Percentiles rank a stretch among this genome's conserved stretches.
Evolutionary conservation across 73 alveolate genomes (phyloP).

Genomic region (Paramecium biaurelia): DNA sequence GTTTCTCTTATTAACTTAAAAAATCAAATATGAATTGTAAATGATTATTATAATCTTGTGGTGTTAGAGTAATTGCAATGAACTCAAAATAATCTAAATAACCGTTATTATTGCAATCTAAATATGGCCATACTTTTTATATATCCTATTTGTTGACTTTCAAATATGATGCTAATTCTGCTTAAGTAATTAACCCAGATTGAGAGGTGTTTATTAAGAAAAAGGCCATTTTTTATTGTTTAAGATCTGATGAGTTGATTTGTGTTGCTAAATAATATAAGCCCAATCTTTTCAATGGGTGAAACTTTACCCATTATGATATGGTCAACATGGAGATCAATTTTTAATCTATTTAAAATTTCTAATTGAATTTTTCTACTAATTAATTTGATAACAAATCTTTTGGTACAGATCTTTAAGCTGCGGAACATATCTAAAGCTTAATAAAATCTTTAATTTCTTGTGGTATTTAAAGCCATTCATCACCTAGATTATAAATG

Average conservation of each 20-base stretch:
- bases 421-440: not conserved
- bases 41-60: constrained; percentile 27
- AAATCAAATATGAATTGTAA: constrained; percentile 21
- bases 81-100: constrained; percentile 41
- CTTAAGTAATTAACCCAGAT: constrained; percentile 3
- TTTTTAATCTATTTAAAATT: not conserved
- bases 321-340: not conserved
- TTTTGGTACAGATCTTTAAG: not conserved
- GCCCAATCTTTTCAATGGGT: constrained; percentile 19
- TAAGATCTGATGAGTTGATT: constrained; percentile 1
- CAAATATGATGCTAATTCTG: constrained; percentile 22
- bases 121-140: not conserved
- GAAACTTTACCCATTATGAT: not conserved
- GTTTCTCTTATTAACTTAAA: not conserved
- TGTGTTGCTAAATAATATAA: constrained; percentile 17
- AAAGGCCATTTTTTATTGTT: not conserved
- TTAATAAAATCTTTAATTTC: constrained; percentile 41
- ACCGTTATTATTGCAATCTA: constrained; percentile 20
- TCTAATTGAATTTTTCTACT: not conserved
- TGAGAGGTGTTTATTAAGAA: not conserved
- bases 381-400: not conserved
- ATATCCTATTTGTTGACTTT: not conserved
- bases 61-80: constrained; percentile 11
- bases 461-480: constrained; percentile 29
- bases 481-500: constrained; percentile 10